phyloP scores from a whole-genome alignment of 2,329 filamentous ascomycete genomes.

The Clonostachys byssicola region DNA sequence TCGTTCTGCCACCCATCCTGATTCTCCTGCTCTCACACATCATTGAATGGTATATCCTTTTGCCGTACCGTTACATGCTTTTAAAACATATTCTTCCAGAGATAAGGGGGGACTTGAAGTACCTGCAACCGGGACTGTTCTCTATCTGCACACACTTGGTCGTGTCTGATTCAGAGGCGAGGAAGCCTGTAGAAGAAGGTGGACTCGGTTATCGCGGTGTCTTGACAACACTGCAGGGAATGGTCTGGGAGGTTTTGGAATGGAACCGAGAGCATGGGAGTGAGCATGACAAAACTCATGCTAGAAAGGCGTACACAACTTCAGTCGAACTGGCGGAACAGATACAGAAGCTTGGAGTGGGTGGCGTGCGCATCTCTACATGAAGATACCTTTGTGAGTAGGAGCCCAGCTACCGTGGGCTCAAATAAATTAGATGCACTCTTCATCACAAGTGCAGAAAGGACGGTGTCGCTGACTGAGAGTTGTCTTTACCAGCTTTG shows the following conservation, averaged over 20 bases:
- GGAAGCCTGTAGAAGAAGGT: slow-evolving; percentile 27
- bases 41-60: slow-evolving; percentile 11
- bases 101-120: slow-evolving; percentile 17
- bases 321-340: no score
- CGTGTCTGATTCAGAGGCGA: slow-evolving; percentile 28
- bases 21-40: slow-evolving; percentile 24
- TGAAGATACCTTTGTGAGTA: no score
- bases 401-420: no score
- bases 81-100: neutral
- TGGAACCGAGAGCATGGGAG: slow-evolving; percentile 23
- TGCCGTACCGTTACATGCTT: slow-evolving; percentile 2
- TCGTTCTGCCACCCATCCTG: slow-evolving; percentile 23
- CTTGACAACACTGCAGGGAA: slow-evolving; percentile 32
- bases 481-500: no score
- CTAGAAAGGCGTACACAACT: no score
- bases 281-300: no score
- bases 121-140: slow-evolving; percentile 34
- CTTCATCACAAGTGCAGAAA: no score
- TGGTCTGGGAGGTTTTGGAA: slow-evolving; percentile 29
- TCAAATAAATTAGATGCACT: no score
- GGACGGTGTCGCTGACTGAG: no score
- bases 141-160: slow-evolving; percentile 10
- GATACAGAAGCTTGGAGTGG: no score
- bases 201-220: slow-evolving; percentile 33
- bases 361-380: no score